These are phyloP conservation scores for Yamadazyma sp. DNA, from an alignment of 805 yeast genomes.

Conservation along the genomic window DNA sequence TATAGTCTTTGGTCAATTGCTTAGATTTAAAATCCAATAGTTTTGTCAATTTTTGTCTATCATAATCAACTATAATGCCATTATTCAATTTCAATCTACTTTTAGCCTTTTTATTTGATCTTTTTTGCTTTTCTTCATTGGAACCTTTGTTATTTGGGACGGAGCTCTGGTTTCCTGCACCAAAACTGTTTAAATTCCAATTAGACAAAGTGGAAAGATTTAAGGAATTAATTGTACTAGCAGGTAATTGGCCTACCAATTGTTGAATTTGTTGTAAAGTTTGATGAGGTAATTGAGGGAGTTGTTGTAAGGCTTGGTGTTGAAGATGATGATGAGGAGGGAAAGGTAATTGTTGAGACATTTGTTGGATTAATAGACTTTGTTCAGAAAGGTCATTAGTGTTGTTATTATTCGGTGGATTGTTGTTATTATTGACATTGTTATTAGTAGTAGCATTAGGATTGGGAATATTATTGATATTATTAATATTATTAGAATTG, in stretches of 20 bases:
- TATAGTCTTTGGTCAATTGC: conserved; percentile 17
- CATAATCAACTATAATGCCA: conserved; percentile 22
- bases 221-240: conserved; percentile 1
- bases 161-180: not conserved
- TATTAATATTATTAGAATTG: no score
- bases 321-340: no score
- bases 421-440: no score
- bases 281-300: no score
- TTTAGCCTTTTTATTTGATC: conserved; percentile 6
- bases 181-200: not conserved
- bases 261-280: conserved; percentile 6
- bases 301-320: no score
- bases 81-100: conserved; percentile 2
- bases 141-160: not conserved
- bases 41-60: conserved; percentile 21
- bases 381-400: no score
- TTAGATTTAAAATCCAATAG: conserved; percentile 27
- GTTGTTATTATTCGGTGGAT: no score
- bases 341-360: no score
- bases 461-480: no score
- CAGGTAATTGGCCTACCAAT: conserved; percentile 3
- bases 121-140: conserved; percentile 4
- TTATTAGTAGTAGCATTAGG: no score
- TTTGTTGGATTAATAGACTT: no score
- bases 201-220: not conserved